These are phyloP conservation scores for Linum usitatissimum DNA, from an alignment of 345 rosid genomes.

Conservation along the genomic window DNA sequence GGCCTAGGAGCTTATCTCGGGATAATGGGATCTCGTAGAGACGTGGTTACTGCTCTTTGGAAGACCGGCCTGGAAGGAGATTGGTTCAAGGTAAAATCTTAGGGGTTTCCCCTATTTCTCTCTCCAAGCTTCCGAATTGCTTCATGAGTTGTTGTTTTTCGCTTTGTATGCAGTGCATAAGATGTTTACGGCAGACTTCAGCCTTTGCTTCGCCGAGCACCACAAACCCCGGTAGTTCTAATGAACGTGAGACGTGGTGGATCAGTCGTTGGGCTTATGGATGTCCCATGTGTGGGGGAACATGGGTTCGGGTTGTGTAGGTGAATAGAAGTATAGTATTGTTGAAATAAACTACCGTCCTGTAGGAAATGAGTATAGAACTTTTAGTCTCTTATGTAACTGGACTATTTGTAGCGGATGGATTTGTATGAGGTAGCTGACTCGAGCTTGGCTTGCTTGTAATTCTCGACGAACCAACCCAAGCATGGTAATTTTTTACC, in stretches of 20 bases:
- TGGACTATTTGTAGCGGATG: too few relatives aligned
- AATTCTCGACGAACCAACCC: too few relatives aligned
- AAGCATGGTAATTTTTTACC: too few relatives aligned
- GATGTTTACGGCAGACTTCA: conserved; percentile 92
- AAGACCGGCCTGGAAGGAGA: conserved; percentile 91
- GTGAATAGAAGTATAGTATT: too few relatives aligned
- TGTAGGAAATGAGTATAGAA: too few relatives aligned
- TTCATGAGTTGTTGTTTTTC: background rate
- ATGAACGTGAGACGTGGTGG: conserved; percentile 79
- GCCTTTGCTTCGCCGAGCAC: conserved; percentile 67
- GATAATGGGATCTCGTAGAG: conserved; percentile 97
- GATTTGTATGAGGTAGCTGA: too few relatives aligned
- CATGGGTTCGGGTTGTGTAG: conserved; percentile 83
- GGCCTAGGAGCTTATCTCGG: conserved; percentile 97
- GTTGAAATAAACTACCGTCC: too few relatives aligned
- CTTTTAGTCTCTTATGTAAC: too few relatives aligned
- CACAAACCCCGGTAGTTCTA: conserved; percentile 38
- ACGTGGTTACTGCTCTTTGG: conserved; percentile 92
- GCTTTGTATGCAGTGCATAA: conserved; percentile 60
- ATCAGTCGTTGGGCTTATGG: conserved; percentile 94
- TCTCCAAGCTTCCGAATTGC: background rate
- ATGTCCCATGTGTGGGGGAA: conserved; percentile 97
- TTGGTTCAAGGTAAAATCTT: conserved; percentile 72
- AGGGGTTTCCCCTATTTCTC: background rate
- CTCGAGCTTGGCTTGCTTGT: too few relatives aligned